Conservation (phyloP, 192 early-diverging fungal species). For the Glomus cerebriforme region DNA sequence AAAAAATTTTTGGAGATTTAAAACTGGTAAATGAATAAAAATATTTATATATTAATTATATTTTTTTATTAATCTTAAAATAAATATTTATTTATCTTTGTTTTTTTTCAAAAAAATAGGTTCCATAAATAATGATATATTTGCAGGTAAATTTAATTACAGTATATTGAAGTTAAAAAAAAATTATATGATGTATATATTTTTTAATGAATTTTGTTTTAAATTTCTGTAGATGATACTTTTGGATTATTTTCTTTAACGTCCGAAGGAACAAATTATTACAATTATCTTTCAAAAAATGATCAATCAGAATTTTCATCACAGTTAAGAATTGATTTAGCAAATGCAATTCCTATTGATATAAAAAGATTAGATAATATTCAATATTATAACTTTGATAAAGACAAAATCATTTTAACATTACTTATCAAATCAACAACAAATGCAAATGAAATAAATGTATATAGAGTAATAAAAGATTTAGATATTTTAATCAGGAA, state of each 20-base stretch:
- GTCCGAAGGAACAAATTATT: neutral
- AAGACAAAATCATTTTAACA: neutral
- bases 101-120: neutral
- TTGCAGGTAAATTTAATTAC: neutral
- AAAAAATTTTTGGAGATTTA: neutral
- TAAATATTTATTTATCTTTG: neutral
- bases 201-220: too few species aligned
- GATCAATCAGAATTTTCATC: neutral
- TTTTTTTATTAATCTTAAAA: neutral
- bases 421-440: neutral
- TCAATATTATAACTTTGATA: neutral
- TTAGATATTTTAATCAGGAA: constrained; percentile 1
- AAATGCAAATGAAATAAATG: neutral
- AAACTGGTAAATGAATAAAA: neutral
- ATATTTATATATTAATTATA: neutral
- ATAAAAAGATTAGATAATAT: neutral
- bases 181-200: too few species aligned
- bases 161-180: too few species aligned
- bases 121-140: neutral
- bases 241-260: neutral
- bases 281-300: neutral
- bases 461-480: neutral
- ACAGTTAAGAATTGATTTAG: neutral
- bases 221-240: neutral
- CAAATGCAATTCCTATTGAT: neutral